A percentile compares a stretch with the other conserved stretches of the same genome.
Evolutionary conservation across 1,139 yeast genomes (phyloP).

Genomic region (Nakaseomyces nivariensis): DNA sequence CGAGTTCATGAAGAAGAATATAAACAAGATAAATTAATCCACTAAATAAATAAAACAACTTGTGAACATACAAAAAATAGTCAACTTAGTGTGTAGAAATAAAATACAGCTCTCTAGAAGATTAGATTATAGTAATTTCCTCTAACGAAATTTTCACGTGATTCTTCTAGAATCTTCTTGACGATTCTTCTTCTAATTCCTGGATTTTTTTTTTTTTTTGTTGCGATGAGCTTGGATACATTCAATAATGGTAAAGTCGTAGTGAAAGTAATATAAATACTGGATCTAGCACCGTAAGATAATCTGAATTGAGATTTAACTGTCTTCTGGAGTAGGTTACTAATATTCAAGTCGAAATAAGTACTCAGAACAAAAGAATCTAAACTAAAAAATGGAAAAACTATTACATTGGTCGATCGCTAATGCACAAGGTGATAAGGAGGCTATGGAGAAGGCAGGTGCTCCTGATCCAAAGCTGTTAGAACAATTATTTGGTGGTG

Average conservation of each 20-base stretch:
- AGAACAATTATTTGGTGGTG: slow-evolving; percentile 64
- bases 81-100: background rate
- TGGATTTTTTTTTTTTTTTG: background rate
- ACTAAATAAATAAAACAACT: no score
- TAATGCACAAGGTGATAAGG: slow-evolving; percentile 59
- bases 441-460: slow-evolving; percentile 49
- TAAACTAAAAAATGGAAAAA: slow-evolving; percentile 55
- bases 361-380: slow-evolving; percentile 3
- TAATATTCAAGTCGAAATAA: no score
- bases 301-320: no score
- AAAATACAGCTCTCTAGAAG: background rate
- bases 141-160: background rate
- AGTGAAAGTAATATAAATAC: no score
- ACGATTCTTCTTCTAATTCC: background rate
- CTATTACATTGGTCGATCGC: slow-evolving; percentile 87
- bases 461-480: slow-evolving; percentile 69
- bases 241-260: background rate
- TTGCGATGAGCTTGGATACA: background rate
- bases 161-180: background rate
- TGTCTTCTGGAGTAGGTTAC: no score
- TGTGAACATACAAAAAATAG: no score
- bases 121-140: no score
- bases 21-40: slow-evolving; percentile 12
- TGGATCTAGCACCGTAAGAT: no score
- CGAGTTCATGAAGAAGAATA: slow-evolving; percentile 25